Base-by-base conservation (phyloP, 1,284 basidiomycete genomes). In the Abortiporus biennis region DNA sequence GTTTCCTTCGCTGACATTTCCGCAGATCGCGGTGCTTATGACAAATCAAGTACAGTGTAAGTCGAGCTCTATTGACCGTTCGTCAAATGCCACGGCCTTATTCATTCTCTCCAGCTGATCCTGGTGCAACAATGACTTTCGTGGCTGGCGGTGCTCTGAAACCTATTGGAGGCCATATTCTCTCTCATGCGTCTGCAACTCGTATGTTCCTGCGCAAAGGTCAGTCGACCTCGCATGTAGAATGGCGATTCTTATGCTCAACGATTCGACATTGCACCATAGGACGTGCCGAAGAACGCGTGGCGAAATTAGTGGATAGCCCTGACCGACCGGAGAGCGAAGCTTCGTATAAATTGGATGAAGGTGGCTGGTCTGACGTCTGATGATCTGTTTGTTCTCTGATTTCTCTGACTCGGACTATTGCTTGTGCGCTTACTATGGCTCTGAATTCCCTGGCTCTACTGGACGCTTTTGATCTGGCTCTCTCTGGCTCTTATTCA, bases 301-400 rank as follows among this genome's bases (percentile, higher is more conserved):
- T 95, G 22, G 92, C 92, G n/a, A 96, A 95, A 59, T 73, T 96
- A 2, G 87, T 92, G 31, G 92, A 96, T 59, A 92, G 88, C 54
- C 92, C 92, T 3, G 92, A 95, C 58, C 77, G 85, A 52, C 89
- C 90, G 6, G 91, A 94, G 65, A 91, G 87, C 52, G 91, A 94
- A 64, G 92, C 91, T 2, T 91, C 89, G 1, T 94, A 93, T 64
- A 90, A 89, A 58, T 71, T 94, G 21, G 86, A 89, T 52, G 87
- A 89, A 69, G 86, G 86, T 30, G 86, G 86, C 24, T 90, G 86
- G 86, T 71, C 78, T 12, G 86, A 90, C 55, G 78, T 89, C 33
- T 66, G 43, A 59, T 23, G 8, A 9, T 23, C 20, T 12, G 36
- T 16, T 21, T 17, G 16, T 20, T 9, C 16, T 11, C 33, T 11